Conservation (phyloP, 2,329 filamentous ascomycete genomes). For the Salinomyces thailandicus region DNA sequence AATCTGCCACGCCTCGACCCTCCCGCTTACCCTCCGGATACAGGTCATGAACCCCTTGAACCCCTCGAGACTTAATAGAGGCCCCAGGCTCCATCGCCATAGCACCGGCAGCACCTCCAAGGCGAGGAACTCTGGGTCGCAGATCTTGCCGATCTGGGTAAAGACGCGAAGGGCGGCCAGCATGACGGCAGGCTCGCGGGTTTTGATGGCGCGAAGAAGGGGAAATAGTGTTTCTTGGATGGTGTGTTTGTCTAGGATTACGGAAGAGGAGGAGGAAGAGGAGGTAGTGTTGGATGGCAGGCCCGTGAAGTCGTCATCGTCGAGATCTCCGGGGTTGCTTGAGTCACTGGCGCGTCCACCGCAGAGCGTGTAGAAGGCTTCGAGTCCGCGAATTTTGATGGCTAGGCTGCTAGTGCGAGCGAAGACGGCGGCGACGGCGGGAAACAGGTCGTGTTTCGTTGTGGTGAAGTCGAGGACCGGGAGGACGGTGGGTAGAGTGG, state of each 20-base stretch:
- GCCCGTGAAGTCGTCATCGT: conserved; percentile 63
- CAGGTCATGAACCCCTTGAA: conserved; percentile 85
- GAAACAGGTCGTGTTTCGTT: conserved; percentile 94
- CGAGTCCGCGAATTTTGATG: conserved; percentile 86
- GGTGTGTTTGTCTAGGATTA: conserved; percentile 89
- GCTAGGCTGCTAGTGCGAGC: conserved; percentile 84
- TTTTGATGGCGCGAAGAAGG: conserved; percentile 84
- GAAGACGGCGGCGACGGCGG: conserved; percentile 80
- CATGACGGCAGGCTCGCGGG: conserved; percentile 96
- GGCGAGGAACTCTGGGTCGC: conserved; percentile 83
- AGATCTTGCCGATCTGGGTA: conserved; percentile 67
- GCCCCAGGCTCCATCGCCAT: conserved; percentile 86
- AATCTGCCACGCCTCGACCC: conserved; percentile 80
- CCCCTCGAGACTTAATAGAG: conserved; percentile 70
- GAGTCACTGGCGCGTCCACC: conserved; percentile 49
- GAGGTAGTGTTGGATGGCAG: conserved; percentile 40
- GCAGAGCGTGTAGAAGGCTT: conserved; percentile 82
- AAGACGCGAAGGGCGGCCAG: conserved; percentile 82
- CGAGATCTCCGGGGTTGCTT: background rate
- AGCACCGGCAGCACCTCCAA: conserved; percentile 82
- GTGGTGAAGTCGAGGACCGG: conserved; percentile 90
- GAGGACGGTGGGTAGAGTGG: conserved; percentile 67
- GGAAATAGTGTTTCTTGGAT: conserved; percentile 97
- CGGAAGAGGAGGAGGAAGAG: conserved; percentile 36
- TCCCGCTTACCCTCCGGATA: conserved; percentile 67